phyloP scores from a whole-genome alignment of 164 flowering plant genomes.

The Aristolochia californica region DNA sequence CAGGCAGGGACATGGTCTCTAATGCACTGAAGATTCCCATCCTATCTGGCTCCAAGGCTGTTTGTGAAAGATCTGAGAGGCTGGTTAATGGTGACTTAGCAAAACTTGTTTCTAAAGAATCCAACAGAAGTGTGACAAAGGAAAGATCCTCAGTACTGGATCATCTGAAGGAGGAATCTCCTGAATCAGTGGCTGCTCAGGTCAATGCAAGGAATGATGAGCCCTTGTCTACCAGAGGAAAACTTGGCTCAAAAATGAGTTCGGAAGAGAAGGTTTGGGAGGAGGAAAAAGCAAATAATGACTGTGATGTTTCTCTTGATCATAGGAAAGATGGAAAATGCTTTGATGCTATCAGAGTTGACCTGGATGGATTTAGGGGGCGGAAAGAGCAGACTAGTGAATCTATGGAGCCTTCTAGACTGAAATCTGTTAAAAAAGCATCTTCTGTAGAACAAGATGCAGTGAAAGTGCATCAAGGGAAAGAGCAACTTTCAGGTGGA shows the following conservation, averaged over 20 bases:
- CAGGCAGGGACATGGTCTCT: conserved; percentile 17
- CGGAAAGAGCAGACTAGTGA: conserved; percentile 18
- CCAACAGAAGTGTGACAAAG: conserved; percentile 11
- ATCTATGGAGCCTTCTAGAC: conserved; percentile 8
- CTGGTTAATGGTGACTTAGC: conserved; percentile 8
- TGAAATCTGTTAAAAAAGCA: conserved; percentile 15
- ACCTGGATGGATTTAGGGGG: conserved; percentile 12
- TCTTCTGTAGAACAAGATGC: conserved; percentile 10
- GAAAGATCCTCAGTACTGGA: conserved; percentile 15
- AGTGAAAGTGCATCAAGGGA: conserved; percentile 8
- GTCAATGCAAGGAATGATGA: not conserved
- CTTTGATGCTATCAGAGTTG: conserved; percentile 9
- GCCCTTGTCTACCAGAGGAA: conserved; percentile 11
- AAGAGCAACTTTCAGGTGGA: conserved; percentile 15
- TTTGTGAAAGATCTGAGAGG: conserved; percentile 2
- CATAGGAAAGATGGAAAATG: conserved; percentile 14
- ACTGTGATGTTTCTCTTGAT: conserved; percentile 10
- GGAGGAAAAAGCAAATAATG: conserved; percentile 6
- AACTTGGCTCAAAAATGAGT: conserved; percentile 14
- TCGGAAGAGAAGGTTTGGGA: conserved; percentile 15
- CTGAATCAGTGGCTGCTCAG: conserved; percentile 10
- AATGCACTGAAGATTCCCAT: conserved; percentile 11
- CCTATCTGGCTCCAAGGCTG: conserved; percentile 6
- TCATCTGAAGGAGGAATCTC: conserved; percentile 15
- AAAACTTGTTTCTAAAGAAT: conserved; percentile 12